Evolutionary conservation across 495 filamentous ascomycete genomes (phyloP).

Genomic region (Talaromyces proteolyticus): DNA sequence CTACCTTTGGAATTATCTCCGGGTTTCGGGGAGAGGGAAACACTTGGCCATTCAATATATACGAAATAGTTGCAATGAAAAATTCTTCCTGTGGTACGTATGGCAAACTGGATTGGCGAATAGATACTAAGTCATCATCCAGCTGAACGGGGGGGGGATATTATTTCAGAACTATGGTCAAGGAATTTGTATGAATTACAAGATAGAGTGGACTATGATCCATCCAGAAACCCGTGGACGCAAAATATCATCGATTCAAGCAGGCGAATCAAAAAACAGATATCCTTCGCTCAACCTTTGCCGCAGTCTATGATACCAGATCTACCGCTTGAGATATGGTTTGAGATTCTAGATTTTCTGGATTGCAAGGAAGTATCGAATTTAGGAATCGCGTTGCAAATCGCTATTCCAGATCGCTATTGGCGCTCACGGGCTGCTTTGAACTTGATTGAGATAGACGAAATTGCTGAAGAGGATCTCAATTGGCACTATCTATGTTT

Average conservation of each 20-base stretch:
- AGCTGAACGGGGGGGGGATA: not conserved
- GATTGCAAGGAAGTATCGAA: conserved; percentile 1
- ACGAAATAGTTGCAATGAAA: not conserved
- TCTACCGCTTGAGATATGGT: conserved; percentile 1
- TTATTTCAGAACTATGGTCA: not conserved
- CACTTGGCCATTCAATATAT: not conserved
- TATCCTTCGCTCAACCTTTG: not conserved
- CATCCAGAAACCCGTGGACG: not conserved
- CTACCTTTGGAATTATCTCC: not conserved
- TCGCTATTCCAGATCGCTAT: not conserved
- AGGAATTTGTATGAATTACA: not conserved
- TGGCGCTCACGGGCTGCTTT: conserved; percentile 4
- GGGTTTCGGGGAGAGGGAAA: not conserved
- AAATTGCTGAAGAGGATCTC: not conserved
- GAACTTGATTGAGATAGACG: not conserved
- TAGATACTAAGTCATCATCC: not conserved
- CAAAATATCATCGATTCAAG: conserved; percentile 1
- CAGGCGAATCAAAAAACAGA: not conserved
- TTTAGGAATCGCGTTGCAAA: not conserved
- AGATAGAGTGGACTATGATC: conserved; percentile 1
- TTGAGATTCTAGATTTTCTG: conserved; percentile 1
- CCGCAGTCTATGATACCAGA: not conserved
- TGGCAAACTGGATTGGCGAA: not conserved
- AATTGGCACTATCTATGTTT: conserved; percentile 1
- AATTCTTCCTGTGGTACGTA: not conserved